These are phyloP conservation scores for Chloropicon primus DNA, from an alignment of 139 green algal genomes.

Conservation along the genomic window DNA sequence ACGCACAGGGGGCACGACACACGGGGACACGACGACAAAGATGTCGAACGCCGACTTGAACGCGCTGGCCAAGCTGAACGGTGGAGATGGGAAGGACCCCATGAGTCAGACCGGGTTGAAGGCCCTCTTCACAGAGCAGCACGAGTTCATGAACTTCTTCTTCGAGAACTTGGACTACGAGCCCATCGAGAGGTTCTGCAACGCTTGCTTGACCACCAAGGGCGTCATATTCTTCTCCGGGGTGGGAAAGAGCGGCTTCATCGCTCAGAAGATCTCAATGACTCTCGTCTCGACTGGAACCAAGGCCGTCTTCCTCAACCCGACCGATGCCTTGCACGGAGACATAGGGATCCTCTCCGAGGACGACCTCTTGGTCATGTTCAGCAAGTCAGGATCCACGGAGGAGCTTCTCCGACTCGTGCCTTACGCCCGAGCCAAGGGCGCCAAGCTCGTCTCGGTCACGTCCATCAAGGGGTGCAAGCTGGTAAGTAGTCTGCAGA, in stretches of 20 bases:
- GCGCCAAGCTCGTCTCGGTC: constrained; percentile 33
- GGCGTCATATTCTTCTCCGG: constrained; percentile 45
- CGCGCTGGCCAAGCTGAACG: not conserved
- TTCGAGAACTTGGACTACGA: constrained; percentile 34
- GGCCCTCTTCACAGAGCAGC: constrained; percentile 18
- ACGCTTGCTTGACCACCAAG: constrained; percentile 30
- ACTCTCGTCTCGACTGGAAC: constrained; percentile 51
- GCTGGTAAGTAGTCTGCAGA: constrained; percentile 22
- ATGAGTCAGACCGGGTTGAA: not conserved
- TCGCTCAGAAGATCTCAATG: constrained; percentile 49
- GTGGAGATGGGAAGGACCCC: not conserved
- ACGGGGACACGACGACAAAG: too few relatives aligned
- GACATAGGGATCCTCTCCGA: constrained; percentile 40
- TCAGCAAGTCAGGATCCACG: constrained; percentile 40
- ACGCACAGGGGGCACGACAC: not conserved
- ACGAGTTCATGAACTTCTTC: constrained; percentile 30
- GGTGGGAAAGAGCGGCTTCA: constrained; percentile 52
- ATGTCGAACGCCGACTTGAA: not conserved
- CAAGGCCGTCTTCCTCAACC: constrained; percentile 41
- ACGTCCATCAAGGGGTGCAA: constrained; percentile 22
- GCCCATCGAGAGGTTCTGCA: constrained; percentile 23
- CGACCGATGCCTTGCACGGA: constrained; percentile 45
- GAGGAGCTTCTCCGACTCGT: constrained; percentile 45
- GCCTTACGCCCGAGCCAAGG: constrained; percentile 41
- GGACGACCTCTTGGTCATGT: constrained; percentile 39